phyloP scores from a whole-genome alignment of 148 eudicot species.

The Arbutus unedo region DNA sequence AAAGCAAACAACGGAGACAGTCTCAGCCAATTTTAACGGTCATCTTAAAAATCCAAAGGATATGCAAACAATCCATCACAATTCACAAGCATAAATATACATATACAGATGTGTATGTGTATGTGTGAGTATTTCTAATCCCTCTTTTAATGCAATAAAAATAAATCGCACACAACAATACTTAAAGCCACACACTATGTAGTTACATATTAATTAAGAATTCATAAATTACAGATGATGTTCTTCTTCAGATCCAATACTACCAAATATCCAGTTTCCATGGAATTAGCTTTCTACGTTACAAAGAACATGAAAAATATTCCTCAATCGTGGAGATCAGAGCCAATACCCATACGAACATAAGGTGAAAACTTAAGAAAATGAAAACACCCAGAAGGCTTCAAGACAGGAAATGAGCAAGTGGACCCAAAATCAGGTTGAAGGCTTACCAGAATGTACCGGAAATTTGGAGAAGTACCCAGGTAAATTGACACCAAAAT shows the following conservation, averaged over 20 bases:
- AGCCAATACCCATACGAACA: neutral
- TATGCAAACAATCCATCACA: neutral
- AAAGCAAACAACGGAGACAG: neutral
- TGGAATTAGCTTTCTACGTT: neutral
- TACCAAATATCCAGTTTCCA: neutral
- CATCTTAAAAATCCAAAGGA: neutral
- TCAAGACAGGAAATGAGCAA: neutral
- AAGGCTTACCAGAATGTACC: neutral
- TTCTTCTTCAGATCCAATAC: neutral
- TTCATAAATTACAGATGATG: neutral
- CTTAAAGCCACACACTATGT: neutral
- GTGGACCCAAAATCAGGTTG: neutral
- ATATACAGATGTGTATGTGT: neutral
- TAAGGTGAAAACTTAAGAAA: neutral
- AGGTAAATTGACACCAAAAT: neutral
- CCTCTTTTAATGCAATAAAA: neutral
- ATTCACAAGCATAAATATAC: neutral
- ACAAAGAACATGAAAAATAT: neutral
- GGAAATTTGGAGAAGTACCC: constrained; percentile 6
- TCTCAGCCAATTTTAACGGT: neutral
- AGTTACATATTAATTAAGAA: neutral
- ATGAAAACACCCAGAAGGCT: neutral
- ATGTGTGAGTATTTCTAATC: neutral
- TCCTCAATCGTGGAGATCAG: constrained; percentile 2
- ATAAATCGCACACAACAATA: neutral